Conservation (phyloP, 441 rosid genomes). For the Mallotus repandus region DNA sequence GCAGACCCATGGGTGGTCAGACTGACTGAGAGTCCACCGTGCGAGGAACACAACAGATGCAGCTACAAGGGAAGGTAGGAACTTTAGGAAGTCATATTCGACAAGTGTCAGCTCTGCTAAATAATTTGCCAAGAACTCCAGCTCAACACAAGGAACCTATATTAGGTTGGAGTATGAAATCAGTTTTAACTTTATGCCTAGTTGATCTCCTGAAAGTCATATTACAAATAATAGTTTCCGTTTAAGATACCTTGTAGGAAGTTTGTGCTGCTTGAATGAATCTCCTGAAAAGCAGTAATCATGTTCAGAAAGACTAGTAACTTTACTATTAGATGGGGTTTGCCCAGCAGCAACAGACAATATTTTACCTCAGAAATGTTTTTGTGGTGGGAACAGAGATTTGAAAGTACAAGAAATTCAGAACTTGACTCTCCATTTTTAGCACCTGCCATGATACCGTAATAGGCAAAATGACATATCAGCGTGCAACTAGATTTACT, state of each 20-base stretch:
- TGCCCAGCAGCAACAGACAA: slow-evolving; percentile 12
- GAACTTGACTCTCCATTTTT: slow-evolving; percentile 73
- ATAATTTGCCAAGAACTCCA: slow-evolving; percentile 75
- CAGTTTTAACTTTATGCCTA: slow-evolving; percentile 10
- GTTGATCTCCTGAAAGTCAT: not conserved
- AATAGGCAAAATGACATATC: slow-evolving; percentile 25
- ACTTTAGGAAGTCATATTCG: slow-evolving; percentile 66
- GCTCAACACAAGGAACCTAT: slow-evolving; percentile 55
- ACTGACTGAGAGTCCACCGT: slow-evolving; percentile 70
- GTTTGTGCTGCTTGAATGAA: slow-evolving; percentile 74
- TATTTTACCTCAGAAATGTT: slow-evolving; percentile 74
- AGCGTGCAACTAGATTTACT: slow-evolving; percentile 3
- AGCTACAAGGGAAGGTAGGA: slow-evolving; percentile 69
- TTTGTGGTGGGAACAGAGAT: slow-evolving; percentile 74
- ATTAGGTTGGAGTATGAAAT: slow-evolving; percentile 6
- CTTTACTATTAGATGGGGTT: slow-evolving; percentile 9
- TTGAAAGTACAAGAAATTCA: slow-evolving; percentile 63
- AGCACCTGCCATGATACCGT: slow-evolving; percentile 54
- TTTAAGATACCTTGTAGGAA: slow-evolving; percentile 48
- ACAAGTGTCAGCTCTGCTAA: slow-evolving; percentile 73
- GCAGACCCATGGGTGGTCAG: slow-evolving; percentile 75
- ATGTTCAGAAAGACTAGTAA: slow-evolving; percentile 12
- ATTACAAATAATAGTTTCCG: slow-evolving; percentile 5
- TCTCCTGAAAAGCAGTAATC: slow-evolving; percentile 54
- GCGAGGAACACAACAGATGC: slow-evolving; percentile 86